Conservation (phyloP, 805 yeast species). For the Wickerhamiella qilinensis region DNA sequence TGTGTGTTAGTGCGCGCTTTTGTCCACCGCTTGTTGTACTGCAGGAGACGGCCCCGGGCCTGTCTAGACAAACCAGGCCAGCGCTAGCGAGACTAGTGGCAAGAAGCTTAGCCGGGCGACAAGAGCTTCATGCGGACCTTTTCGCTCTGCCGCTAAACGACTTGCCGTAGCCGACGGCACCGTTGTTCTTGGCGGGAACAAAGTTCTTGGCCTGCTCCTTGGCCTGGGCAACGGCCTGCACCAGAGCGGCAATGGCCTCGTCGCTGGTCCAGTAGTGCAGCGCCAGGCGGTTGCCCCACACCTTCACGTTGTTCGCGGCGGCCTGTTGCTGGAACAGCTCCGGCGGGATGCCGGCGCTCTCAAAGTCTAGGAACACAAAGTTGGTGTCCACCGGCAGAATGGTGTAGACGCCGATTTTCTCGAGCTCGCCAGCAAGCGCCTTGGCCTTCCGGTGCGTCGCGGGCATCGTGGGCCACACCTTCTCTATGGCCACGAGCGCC, state of each 20-base stretch:
- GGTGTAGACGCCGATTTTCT: constrained; percentile 33
- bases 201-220: not conserved
- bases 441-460: constrained; percentile 36
- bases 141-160: no score
- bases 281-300: constrained; percentile 62
- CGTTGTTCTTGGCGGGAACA: not conserved
- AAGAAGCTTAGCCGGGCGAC: no score
- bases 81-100: no score
- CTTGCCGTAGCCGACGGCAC: no score
- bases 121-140: no score
- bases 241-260: constrained; percentile 31
- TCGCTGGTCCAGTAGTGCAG: constrained; percentile 56
- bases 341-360: constrained; percentile 38
- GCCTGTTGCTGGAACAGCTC: constrained; percentile 37
- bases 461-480: constrained; percentile 44
- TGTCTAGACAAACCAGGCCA: no score
- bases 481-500: constrained; percentile 66
- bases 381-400: constrained; percentile 72
- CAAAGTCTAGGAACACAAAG: constrained; percentile 63
- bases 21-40: no score
- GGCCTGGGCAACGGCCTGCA: not conserved
- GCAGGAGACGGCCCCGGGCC: no score
- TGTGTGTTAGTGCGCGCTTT: no score
- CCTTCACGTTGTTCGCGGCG: constrained; percentile 40
- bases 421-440: constrained; percentile 26